A percentile compares a stretch with the other conserved stretches of the same genome.
phyloP scores from a whole-genome alignment of 2,329 filamentous ascomycete genomes.

The Ceratocystis eucalypticola region DNA sequence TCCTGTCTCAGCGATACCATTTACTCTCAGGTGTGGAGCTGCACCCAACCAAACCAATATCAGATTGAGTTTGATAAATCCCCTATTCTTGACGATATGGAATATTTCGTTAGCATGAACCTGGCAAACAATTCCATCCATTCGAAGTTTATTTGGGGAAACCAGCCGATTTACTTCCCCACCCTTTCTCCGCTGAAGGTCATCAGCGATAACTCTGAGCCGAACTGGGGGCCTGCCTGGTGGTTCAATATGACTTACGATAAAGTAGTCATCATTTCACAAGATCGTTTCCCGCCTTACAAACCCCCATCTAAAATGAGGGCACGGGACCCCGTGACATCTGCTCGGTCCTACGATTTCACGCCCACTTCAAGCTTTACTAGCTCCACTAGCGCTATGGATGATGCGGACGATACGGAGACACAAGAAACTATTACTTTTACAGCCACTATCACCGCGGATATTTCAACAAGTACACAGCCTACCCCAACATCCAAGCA shows the following conservation, averaged over 20 bases:
- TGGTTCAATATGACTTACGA: constrained; percentile 39
- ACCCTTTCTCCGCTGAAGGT: constrained; percentile 31
- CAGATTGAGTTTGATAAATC: constrained; percentile 30
- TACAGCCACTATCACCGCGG: constrained; percentile 12
- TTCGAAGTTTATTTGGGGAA: constrained; percentile 37
- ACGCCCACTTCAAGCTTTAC: constrained; percentile 10
- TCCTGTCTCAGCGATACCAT: constrained; percentile 44
- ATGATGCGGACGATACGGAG: constrained; percentile 19
- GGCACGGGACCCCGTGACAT: constrained; percentile 1
- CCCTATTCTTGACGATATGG: constrained; percentile 23
- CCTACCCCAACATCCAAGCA: neutral
- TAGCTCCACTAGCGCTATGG: neutral
- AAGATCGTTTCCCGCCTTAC: constrained; percentile 27
- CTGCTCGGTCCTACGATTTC: neutral
- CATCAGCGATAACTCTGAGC: constrained; percentile 39
- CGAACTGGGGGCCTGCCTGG: constrained; percentile 40
- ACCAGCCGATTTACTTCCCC: constrained; percentile 36
- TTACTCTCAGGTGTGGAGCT: constrained; percentile 50
- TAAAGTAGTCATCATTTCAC: constrained; percentile 42
- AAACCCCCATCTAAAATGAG: constrained; percentile 22
- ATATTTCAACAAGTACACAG: constrained; percentile 10
- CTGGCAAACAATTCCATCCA: constrained; percentile 29
- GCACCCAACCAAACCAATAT: constrained; percentile 38
- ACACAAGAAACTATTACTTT: constrained; percentile 18
- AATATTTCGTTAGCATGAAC: constrained; percentile 32